Conservation (phyloP, 2,329 filamentous ascomycete species). For the Pezicula carpinea region DNA sequence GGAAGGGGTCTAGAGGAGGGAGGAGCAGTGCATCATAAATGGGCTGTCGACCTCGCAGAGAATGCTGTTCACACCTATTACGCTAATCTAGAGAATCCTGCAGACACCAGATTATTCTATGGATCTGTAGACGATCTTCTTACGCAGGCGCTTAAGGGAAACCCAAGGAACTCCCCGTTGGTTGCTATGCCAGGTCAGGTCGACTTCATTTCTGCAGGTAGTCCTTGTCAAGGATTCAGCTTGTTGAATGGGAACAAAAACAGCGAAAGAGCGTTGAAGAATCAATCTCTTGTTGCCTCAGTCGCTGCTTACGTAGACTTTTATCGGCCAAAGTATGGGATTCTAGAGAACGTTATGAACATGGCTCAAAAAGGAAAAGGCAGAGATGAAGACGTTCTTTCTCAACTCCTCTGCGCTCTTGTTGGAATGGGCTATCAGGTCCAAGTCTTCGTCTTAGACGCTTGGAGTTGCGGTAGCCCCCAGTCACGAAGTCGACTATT, state of each 20-base stretch:
- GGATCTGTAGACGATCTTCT: slow-evolving; percentile 72
- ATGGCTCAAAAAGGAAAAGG: slow-evolving; percentile 47
- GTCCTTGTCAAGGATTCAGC: slow-evolving; percentile 76
- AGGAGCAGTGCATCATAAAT: slow-evolving; percentile 58
- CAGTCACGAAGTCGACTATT: slow-evolving; percentile 67
- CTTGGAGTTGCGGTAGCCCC: slow-evolving; percentile 62
- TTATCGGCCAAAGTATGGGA: slow-evolving; percentile 67
- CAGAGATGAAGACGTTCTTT: slow-evolving; percentile 60
- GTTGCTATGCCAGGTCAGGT: slow-evolving; percentile 60
- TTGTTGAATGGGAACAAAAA: slow-evolving; percentile 52
- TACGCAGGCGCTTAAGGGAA: slow-evolving; percentile 46
- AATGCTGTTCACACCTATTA: slow-evolving; percentile 68
- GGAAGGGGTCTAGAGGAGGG: slow-evolving; percentile 72
- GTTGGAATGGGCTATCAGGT: slow-evolving; percentile 76
- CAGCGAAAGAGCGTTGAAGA: slow-evolving; percentile 53
- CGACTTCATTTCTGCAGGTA: slow-evolving; percentile 67
- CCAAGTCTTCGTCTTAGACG: slow-evolving; percentile 62
- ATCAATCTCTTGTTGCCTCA: slow-evolving; percentile 73
- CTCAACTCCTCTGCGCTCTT: slow-evolving; percentile 67
- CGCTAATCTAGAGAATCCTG: slow-evolving; percentile 51
- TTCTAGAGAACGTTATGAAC: slow-evolving; percentile 71
- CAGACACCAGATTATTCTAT: slow-evolving; percentile 50
- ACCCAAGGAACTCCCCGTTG: slow-evolving; percentile 30
- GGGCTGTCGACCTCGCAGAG: slow-evolving; percentile 62
- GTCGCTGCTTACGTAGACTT: slow-evolving; percentile 72